Evolutionary conservation across 768 basidiomycete species (phyloP), one percentile per base, ranked within the genome.

Genomic region (Boletus vermiculosoides): DNA sequence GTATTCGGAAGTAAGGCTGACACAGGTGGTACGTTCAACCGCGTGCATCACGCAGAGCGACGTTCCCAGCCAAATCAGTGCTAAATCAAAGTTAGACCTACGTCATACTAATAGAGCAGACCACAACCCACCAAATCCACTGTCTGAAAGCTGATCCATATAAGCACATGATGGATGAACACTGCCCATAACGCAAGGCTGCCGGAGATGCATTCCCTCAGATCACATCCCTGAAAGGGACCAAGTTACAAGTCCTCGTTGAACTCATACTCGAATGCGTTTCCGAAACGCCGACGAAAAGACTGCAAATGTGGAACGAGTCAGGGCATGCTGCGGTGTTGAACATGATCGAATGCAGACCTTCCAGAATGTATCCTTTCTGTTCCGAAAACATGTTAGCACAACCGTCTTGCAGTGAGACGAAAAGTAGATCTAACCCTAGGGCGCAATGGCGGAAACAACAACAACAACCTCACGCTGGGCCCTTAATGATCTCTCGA

Each of bases 1-100:
- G 66, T 80, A 81, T 61, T 90, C 86, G 5, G 85, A 94, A 74
- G 92, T 92, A 66, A 96, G 77, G 45, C 92, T 83, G 30, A 10
- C 31, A 33, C 30, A 41, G 23, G 10, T 37, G 25, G 16, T 45
- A 25, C 12, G 78, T 81, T 56, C 74, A 74, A 41, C 23, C 34
- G 15, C 73, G 73, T 39, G 87, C 78, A 63, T 78, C 82, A 39
- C 81, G 74, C 54, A 96, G 77, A 0, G 92, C 92, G 25, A 94
- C 91, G 67, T 94, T 92, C 69, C 91, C 86, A 92, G 77, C 67
- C 94, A 94, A 69, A 87, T 91, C 72, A 92, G 63, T 5, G 88
- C 91, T 85, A 52, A 16, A 55, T 44, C 36, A 55, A 47, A 50
- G 39, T 37, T 15, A 30, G 52, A 49, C 23, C 13, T 50, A 45